These are phyloP conservation scores for Neurospora pannonica DNA, from an alignment of 495 filamentous ascomycete genomes.

Conservation along the genomic window DNA sequence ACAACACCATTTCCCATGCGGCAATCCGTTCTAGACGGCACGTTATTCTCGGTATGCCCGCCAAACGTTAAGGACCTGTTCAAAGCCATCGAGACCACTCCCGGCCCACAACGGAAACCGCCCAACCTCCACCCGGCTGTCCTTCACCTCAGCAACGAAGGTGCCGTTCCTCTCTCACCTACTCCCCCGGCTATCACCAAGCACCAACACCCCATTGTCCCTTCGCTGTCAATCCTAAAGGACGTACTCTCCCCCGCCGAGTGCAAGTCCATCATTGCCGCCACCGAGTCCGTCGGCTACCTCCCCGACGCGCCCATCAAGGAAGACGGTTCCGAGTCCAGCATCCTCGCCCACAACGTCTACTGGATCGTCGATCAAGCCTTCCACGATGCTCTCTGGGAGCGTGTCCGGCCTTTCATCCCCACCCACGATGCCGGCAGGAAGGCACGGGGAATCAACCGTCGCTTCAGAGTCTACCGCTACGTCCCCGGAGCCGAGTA, in stretches of 20 bases:
- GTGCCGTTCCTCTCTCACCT: conserved; percentile 25
- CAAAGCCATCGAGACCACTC: conserved; percentile 33
- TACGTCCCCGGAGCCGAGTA: conserved; percentile 44
- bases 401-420: conserved; percentile 28
- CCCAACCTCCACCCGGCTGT: conserved; percentile 38
- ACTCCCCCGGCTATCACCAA: conserved; percentile 16
- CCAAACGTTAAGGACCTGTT: conserved; percentile 14
- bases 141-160: conserved; percentile 28
- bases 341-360: conserved; percentile 41
- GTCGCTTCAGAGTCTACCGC: conserved; percentile 39
- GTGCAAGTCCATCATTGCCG: conserved; percentile 37
- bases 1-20: background rate
- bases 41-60: conserved; percentile 17
- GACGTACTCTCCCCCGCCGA: conserved; percentile 30
- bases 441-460: conserved; percentile 34
- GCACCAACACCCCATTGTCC: conserved; percentile 32
- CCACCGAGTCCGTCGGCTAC: conserved; percentile 35
- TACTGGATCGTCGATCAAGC: conserved; percentile 39
- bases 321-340: conserved; percentile 30
- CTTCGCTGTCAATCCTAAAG: conserved; percentile 27
- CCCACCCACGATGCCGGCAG: conserved; percentile 25
- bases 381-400: conserved; percentile 35
- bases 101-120: conserved; percentile 35
- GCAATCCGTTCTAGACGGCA: conserved; percentile 23
- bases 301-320: conserved; percentile 37